Conservation (phyloP, 1,284 basidiomycete species). For the Malassezia sympodialis region DNA sequence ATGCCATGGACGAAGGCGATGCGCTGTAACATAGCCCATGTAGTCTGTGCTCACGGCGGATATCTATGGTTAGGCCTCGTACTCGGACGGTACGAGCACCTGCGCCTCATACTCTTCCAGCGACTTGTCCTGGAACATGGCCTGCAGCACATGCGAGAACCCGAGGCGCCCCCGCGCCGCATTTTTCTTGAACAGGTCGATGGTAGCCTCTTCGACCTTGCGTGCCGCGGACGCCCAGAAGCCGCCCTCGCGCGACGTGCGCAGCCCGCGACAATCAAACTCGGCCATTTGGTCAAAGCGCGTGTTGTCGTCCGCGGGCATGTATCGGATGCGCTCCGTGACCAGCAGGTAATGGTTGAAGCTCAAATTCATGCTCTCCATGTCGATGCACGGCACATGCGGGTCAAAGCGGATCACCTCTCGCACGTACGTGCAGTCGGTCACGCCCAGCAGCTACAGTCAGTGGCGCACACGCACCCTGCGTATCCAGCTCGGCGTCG, state of each 20-base stretch:
- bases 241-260: neutral
- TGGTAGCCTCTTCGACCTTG: slow-evolving; percentile 8
- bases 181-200: slow-evolving; percentile 9
- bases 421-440: slow-evolving; percentile 3
- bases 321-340: slow-evolving; percentile 9
- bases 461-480: slow-evolving; percentile 4
- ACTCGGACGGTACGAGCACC: neutral
- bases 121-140: slow-evolving; percentile 3
- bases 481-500: slow-evolving; percentile 15
- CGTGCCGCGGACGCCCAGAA: slow-evolving; percentile 2
- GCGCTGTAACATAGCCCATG: neutral
- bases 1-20: slow-evolving; percentile 13
- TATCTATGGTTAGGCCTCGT: neutral
- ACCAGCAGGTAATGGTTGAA: slow-evolving; percentile 7
- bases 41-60: neutral
- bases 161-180: slow-evolving; percentile 11
- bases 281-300: slow-evolving; percentile 11
- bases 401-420: slow-evolving; percentile 13
- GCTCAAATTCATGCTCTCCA: slow-evolving; percentile 13
- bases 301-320: neutral
- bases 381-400: neutral
- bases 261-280: slow-evolving; percentile 11
- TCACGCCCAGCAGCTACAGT: slow-evolving; percentile 3
- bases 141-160: slow-evolving; percentile 8
- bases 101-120: slow-evolving; percentile 1